Evolutionary conservation across 2,329 filamentous ascomycete genomes (phyloP).

Genomic region (Shiraia sp.): DNA sequence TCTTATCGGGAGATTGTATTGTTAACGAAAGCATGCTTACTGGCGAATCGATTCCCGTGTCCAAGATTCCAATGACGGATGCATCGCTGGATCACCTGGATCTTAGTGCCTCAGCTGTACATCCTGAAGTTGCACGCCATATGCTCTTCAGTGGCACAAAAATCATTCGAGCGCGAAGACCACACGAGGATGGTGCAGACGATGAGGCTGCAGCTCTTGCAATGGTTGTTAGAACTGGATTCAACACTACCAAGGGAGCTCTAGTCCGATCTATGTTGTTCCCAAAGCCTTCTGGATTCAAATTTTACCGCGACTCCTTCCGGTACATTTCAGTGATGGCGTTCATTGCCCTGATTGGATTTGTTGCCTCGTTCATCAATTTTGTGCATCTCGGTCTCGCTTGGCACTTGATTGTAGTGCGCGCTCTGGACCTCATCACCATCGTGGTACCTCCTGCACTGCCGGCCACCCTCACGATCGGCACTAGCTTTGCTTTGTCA

Average conservation of each 20-base stretch:
- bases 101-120: slow-evolving; percentile 77
- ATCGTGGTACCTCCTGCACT: slow-evolving; percentile 96
- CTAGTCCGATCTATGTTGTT: slow-evolving; percentile 98
- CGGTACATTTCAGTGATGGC: slow-evolving; percentile 98
- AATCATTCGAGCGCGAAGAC: slow-evolving; percentile 85
- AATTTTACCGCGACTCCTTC: slow-evolving; percentile 97
- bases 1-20: slow-evolving; percentile 93
- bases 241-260: slow-evolving; percentile 96
- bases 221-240: slow-evolving; percentile 90
- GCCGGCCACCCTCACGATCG: slow-evolving; percentile 92
- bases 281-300: slow-evolving; percentile 96
- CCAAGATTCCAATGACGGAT: slow-evolving; percentile 83
- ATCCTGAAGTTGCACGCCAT: slow-evolving; percentile 81
- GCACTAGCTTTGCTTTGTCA: slow-evolving; percentile 89
- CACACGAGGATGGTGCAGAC: slow-evolving; percentile 81
- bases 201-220: slow-evolving; percentile 90
- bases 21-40: slow-evolving; percentile 99
- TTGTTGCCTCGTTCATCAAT: slow-evolving; percentile 88
- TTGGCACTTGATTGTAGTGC: slow-evolving; percentile 89
- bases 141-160: slow-evolving; percentile 96
- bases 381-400: slow-evolving; percentile 82
- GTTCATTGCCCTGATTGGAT: slow-evolving; percentile 80
- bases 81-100: slow-evolving; percentile 77
- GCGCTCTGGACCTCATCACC: slow-evolving; percentile 92
- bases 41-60: slow-evolving; percentile 94